phyloP scores from a whole-genome alignment of 306 rosid species.

The Neltuma alba region DNA sequence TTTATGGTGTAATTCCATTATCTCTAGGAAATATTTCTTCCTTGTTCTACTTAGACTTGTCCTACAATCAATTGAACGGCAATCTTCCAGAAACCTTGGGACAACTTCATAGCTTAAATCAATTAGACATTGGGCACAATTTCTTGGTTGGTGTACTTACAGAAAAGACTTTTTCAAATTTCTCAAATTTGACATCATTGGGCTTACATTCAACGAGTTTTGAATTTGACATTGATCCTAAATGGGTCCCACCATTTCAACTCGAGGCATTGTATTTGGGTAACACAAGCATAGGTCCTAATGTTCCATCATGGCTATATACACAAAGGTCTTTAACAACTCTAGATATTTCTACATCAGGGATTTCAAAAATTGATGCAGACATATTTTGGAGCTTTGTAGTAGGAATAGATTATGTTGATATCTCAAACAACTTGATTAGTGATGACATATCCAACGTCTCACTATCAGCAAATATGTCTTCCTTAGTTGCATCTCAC shows the following conservation, averaged over 20 bases:
- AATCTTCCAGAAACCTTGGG: neutral
- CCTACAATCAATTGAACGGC: neutral
- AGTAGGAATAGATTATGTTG: neutral
- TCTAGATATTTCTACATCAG: neutral
- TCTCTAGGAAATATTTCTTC: neutral
- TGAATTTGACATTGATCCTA: neutral
- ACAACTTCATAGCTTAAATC: neutral
- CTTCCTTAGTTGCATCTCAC: too few relatives aligned
- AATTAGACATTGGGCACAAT: neutral
- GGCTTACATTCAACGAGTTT: neutral
- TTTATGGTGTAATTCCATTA: neutral
- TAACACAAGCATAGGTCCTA: conserved; percentile 3
- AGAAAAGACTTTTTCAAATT: neutral
- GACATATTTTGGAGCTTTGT: neutral
- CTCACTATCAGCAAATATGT: neutral
- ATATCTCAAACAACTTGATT: neutral
- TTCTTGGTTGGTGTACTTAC: neutral
- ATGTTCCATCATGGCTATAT: conserved; percentile 25
- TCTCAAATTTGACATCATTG: neutral
- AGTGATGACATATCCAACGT: conserved; percentile 3
- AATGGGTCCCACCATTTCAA: conserved; percentile 20
- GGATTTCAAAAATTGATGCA: neutral
- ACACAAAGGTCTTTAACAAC: neutral
- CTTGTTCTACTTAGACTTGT: neutral
- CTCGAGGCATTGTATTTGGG: accelerated